Percentiles rank a stretch among this genome's conserved stretches.
Evolutionary conservation across 176 grass and related monocot species (phyloP).

Genomic region (Rhipidocladum racemiflorum): DNA sequence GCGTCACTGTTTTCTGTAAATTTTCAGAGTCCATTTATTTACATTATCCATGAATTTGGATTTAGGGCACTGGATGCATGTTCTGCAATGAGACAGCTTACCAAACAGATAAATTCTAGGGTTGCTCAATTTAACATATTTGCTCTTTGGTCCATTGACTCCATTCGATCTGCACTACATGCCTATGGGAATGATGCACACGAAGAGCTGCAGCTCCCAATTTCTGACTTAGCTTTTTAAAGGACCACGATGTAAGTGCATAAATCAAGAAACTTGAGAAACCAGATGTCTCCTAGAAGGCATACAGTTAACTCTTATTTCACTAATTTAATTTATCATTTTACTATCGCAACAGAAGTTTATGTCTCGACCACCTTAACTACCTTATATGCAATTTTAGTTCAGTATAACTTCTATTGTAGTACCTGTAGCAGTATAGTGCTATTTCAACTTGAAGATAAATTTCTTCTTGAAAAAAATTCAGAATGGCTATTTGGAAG

Average conservation of each 20-base stretch:
- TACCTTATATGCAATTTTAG: background rate
- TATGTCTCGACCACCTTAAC: background rate
- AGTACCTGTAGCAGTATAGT: background rate
- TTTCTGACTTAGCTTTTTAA: background rate
- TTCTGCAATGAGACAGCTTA: background rate
- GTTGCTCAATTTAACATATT: background rate
- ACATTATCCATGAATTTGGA: background rate
- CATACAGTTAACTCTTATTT: background rate
- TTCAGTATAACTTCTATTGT: background rate
- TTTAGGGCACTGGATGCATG: background rate
- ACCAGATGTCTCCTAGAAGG: background rate
- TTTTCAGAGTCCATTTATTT: background rate
- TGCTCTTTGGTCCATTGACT: background rate
- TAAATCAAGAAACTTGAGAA: background rate
- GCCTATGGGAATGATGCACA: background rate
- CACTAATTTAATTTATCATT: background rate
- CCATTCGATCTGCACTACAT: slow-evolving; percentile 15
- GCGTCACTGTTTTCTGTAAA: background rate
- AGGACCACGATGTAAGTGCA: background rate
- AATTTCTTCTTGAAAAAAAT: background rate
- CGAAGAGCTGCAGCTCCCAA: background rate
- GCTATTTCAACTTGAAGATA: background rate
- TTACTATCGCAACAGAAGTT: slow-evolving; percentile 5
- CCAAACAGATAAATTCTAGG: background rate
- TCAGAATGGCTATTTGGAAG: background rate